Evolutionary conservation across 345 rosid species (phyloP).

Genomic region (Linum tenue): DNA sequence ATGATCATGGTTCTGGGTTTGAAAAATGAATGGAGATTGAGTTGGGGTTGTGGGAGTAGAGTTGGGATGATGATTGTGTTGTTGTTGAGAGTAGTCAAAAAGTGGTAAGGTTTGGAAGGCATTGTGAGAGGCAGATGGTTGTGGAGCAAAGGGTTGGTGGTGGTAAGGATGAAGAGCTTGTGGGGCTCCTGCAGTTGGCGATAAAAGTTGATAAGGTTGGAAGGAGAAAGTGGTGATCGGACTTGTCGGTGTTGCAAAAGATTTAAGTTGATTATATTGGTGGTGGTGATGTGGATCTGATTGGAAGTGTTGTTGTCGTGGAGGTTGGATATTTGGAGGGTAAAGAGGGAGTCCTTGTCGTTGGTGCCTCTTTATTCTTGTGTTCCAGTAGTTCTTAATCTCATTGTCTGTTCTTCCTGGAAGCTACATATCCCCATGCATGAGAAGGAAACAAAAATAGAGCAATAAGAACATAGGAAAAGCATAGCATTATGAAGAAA

Average conservation of each 20-base stretch:
- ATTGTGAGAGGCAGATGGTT: background rate
- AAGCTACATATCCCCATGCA: background rate
- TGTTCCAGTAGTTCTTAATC: conserved; percentile 4
- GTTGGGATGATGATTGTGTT: conserved; percentile 4
- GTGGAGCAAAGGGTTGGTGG: too few species aligned
- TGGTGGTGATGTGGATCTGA: background rate
- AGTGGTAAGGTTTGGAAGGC: background rate
- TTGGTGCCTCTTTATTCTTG: conserved; percentile 4
- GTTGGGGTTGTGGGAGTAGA: conserved; percentile 24
- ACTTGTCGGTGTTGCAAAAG: background rate
- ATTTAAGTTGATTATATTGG: background rate
- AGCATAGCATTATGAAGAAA: background rate
- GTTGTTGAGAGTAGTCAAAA: background rate
- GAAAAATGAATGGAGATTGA: conserved; percentile 12
- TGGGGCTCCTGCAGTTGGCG: background rate
- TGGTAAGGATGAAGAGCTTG: background rate
- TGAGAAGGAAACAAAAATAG: background rate
- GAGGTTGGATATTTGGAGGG: background rate
- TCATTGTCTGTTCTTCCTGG: conserved; percentile 8
- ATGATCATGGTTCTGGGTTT: background rate
- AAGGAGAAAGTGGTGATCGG: background rate
- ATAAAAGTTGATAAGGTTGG: background rate
- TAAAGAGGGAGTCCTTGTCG: background rate
- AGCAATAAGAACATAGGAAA: background rate
- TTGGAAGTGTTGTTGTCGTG: background rate